Conservation (phyloP, 2,329 filamentous ascomycete genomes). For the Didymella segeticola region DNA sequence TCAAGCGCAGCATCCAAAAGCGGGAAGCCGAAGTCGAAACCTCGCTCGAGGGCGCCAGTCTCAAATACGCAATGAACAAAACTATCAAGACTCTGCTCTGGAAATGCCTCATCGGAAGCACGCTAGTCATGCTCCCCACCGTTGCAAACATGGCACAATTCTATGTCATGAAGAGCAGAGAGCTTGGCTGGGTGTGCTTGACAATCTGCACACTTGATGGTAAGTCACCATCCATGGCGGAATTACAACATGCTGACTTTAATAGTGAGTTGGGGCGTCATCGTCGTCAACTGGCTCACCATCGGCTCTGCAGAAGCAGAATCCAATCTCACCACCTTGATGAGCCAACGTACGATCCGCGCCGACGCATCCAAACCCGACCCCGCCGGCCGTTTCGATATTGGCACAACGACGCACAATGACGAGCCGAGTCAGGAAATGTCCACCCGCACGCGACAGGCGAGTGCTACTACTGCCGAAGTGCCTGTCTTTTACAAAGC, state of each 20-base stretch:
- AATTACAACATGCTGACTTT: not conserved
- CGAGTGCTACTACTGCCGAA: slow-evolving; percentile 1
- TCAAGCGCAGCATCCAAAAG: slow-evolving; percentile 4
- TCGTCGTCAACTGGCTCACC: slow-evolving; percentile 42
- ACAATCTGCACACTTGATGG: slow-evolving; percentile 49
- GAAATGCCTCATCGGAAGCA: slow-evolving; percentile 38
- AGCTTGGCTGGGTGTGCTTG: slow-evolving; percentile 50
- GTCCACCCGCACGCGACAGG: slow-evolving; percentile 3
- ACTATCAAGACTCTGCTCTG: slow-evolving; percentile 31
- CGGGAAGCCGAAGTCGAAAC: not conserved
- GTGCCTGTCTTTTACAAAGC: slow-evolving; percentile 7
- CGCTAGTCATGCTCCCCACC: slow-evolving; percentile 46
- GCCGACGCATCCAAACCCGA: not conserved
- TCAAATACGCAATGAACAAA: slow-evolving; percentile 14
- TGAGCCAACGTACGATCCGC: slow-evolving; percentile 11
- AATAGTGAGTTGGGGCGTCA: slow-evolving; percentile 35
- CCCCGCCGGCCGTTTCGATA: not conserved
- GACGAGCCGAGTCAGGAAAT: not conserved
- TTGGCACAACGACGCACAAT: not conserved
- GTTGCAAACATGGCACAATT: slow-evolving; percentile 44
- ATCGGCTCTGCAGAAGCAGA: slow-evolving; percentile 34
- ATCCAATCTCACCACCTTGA: slow-evolving; percentile 21
- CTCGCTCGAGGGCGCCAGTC: not conserved
- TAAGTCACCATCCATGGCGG: slow-evolving; percentile 22
- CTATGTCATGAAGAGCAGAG: slow-evolving; percentile 40